Base-by-base conservation (phyloP, 2,329 filamentous ascomycete species). In the Fusarium euwallaceae region DNA sequence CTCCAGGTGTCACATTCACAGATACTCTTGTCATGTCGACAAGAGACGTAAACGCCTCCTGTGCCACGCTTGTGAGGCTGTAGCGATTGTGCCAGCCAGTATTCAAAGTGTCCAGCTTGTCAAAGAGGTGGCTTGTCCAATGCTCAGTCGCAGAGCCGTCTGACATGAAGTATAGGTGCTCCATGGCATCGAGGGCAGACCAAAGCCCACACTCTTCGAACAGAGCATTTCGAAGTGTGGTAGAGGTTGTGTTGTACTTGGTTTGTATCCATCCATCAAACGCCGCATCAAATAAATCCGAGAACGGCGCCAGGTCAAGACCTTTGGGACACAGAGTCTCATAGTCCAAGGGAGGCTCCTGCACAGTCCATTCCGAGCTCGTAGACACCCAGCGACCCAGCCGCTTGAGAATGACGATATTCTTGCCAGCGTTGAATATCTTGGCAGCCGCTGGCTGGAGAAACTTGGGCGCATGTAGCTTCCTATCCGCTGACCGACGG, bases 371-470 rank as follows among this genome's bases (percentile, higher is more conserved):
- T 5, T 76, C 67, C 4, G 71, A 74, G 80, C 79, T 80, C 66
- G 76, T 79, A 58, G 82, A 76, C 59, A 85, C 81, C 69, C 88
- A 86, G 65, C 88, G 86, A 45, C 91, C 90, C 12, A 98, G 86
- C 58, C 92, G 89, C 70, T 92, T 92, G n/a, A 98, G 84, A 53
- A 98, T 93, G 1, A 97, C 90, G 65, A 97, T 92, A 77, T 93
- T 97, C 82, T 98, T 98, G 0, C 96, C 96, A 2, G 94, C 92
- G 1, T 92, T 95, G 78, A 98, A 96, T 41, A 98, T 94, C 71
- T 92, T 93, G 27, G 86, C 84, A 0, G 90, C 91, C 2, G 92
- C 89, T 3, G 92, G 88, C 43, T 92, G 90, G 6, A 98, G 86
- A 74, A 98, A 98, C 4, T 84, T 87, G 0, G 96, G 95, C 0